These are phyloP conservation scores for Tetrapisispora taiwanensis DNA, from an alignment of 805 yeast genomes.

Conservation along the genomic window DNA sequence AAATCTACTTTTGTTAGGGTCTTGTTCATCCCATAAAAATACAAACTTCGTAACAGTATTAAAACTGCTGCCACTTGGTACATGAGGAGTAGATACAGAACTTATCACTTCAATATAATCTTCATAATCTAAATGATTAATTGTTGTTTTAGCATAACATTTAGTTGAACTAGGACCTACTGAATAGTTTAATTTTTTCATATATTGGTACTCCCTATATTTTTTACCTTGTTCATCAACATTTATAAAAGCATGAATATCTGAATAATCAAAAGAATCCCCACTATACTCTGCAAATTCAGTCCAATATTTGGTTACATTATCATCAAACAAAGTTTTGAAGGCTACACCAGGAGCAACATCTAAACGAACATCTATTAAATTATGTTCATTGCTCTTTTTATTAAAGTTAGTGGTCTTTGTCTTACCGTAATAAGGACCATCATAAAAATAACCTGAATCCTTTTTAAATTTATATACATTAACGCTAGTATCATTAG, in stretches of 20 bases:
- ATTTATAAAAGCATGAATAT: constrained; percentile 26
- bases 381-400: constrained; percentile 39
- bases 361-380: constrained; percentile 42
- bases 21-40: constrained; percentile 55
- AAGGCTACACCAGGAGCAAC: constrained; percentile 75
- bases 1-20: constrained; percentile 47
- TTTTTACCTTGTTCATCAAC: constrained; percentile 32
- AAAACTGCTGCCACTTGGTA: constrained; percentile 84
- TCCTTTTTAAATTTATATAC: constrained; percentile 29
- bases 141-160: constrained; percentile 64
- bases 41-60: constrained; percentile 62
- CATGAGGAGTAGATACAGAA: constrained; percentile 76
- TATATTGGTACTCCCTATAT: constrained; percentile 49
- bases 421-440: constrained; percentile 59
- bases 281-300: constrained; percentile 33
- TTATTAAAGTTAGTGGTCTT: constrained; percentile 35
- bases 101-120: constrained; percentile 51
- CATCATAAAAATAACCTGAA: constrained; percentile 40
- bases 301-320: constrained; percentile 33
- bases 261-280: constrained; percentile 29
- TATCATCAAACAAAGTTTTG: constrained; percentile 59
- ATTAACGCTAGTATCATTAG: not conserved
- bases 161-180: constrained; percentile 91
- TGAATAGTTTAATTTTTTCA: constrained; percentile 65
- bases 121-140: constrained; percentile 38